These are phyloP conservation scores for Colletotrichum sidae DNA, from an alignment of 2,329 filamentous ascomycete genomes.

Conservation along the genomic window DNA sequence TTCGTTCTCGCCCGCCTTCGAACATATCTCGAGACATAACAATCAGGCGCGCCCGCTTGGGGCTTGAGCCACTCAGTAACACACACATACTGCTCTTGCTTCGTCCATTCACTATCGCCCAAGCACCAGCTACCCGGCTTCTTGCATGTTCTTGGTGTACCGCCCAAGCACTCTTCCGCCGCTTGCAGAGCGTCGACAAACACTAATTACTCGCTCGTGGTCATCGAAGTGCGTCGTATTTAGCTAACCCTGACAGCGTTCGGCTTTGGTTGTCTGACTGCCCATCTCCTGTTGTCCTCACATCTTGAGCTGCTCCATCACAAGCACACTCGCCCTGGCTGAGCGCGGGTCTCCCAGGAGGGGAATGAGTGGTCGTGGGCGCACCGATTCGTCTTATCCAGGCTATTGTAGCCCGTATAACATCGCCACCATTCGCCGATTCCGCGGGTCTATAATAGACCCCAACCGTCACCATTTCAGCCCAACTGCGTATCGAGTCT, in stretches of 20 bases:
- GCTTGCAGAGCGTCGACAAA: slow-evolving; percentile 19
- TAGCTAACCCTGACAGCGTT: slow-evolving; percentile 32
- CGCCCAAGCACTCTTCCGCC: slow-evolving; percentile 16
- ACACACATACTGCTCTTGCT: neutral
- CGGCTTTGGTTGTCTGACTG: slow-evolving; percentile 3
- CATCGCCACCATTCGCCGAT: slow-evolving; percentile 39
- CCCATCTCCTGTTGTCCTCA: slow-evolving; percentile 34
- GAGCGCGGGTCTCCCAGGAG: slow-evolving; percentile 17
- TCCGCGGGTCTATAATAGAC: slow-evolving; percentile 49
- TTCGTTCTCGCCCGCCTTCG: too few species aligned
- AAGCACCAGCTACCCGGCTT: slow-evolving; percentile 8
- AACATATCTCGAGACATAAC: too few species aligned
- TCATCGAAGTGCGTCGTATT: slow-evolving; percentile 24
- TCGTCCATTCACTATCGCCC: slow-evolving; percentile 4
- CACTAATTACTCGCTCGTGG: slow-evolving; percentile 13
- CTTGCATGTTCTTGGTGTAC: slow-evolving; percentile 26
- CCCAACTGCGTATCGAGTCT: slow-evolving; percentile 62
- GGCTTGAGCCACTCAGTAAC: neutral
- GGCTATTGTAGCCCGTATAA: slow-evolving; percentile 15
- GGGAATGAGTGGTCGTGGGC: slow-evolving; percentile 27
- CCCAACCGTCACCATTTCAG: slow-evolving; percentile 62
- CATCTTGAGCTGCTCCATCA: slow-evolving; percentile 6
- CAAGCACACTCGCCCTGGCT: slow-evolving; percentile 27
- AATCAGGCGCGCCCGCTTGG: neutral
- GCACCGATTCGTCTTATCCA: slow-evolving; percentile 20